These are phyloP conservation scores for Magnolia kwangsiensis DNA, from an alignment of 164 flowering plant genomes.

Conservation along the genomic window DNA sequence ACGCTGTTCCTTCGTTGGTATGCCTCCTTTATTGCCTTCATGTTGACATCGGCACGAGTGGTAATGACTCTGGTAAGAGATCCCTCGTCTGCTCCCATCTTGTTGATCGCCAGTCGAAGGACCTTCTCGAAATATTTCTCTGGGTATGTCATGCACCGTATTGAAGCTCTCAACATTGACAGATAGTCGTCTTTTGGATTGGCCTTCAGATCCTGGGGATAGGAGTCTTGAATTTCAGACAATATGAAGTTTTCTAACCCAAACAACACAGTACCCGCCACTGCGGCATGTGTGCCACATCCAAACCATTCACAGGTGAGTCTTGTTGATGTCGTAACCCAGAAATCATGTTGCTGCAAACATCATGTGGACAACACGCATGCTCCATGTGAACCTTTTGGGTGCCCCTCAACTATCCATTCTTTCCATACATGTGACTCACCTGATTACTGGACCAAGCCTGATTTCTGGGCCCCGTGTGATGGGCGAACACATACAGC, in stretches of 20 bases:
- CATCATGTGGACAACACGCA: too few species aligned
- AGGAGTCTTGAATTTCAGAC: not conserved
- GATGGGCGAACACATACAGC: not conserved
- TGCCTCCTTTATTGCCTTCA: constrained; percentile 65
- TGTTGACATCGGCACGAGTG: constrained; percentile 75
- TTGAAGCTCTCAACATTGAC: constrained; percentile 38
- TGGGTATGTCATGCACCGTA: constrained; percentile 56
- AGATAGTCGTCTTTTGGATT: constrained; percentile 49
- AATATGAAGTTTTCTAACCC: too few species aligned
- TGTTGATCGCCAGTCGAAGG: constrained; percentile 55
- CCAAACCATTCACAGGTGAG: too few species aligned
- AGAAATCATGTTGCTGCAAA: too few species aligned
- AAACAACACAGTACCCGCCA: too few species aligned
- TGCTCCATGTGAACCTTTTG: too few species aligned
- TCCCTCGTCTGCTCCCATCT: constrained; percentile 67
- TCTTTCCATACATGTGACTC: not conserved
- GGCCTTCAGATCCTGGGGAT: constrained; percentile 44
- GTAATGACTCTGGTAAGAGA: constrained; percentile 73
- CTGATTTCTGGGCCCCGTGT: not conserved
- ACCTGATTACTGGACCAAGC: not conserved
- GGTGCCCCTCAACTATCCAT: too few species aligned
- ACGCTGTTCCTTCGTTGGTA: constrained; percentile 58
- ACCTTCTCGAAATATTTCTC: constrained; percentile 62
- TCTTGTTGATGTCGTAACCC: too few species aligned
- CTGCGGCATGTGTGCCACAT: too few species aligned